Base-by-base conservation (phyloP, 306 rosid species). In the Potentilla sterilis region DNA sequence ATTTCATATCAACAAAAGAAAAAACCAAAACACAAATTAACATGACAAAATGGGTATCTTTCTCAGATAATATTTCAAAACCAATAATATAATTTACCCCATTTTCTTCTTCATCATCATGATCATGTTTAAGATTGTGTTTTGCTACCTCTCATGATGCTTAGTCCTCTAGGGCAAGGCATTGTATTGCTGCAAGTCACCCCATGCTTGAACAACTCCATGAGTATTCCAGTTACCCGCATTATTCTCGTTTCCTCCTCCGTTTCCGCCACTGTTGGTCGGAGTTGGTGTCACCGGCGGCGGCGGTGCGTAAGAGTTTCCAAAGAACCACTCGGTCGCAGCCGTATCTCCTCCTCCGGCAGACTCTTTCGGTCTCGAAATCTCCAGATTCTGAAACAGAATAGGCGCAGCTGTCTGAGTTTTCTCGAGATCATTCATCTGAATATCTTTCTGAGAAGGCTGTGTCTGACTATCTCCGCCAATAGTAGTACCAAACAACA, bases 311-410 rank as follows among this genome's bases (percentile, higher is more conserved):
- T 81, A 86, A 62, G 90, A 86, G 67, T 86, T 85, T 42, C 97
- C 97, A 73, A 95, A 95, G 74, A 92, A 95, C 98, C 98, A 95
- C 83, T 92, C 96, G 0, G 89, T 90, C 2, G 89, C 47, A 46
- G 19, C 69, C 2, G 32, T 35, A 34, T 34, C 63, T 16, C 34
- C 61, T 16, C 44, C n/a, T 15, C 52, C 67, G 12, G 73, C 8
- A 16, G 15, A 18, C 15, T 32, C 65, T 16, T 47, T 47, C 49
- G 81, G 70, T 55, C 77, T 80, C 15, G 86, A 76, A 28, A 82
- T 66, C 58, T 79, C 86, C 64, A 82, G 79, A 77, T 82, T 82
- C 77, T 67, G 86, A 62, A 82, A 85, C 70, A 83, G 42, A 40
- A 72, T 24, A 4, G 85, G 85, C 18, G 70, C 54, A 18, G 55